Evolutionary conservation across 768 basidiomycete genomes (phyloP), one percentile per base, ranked within the genome.

Genomic region (Termitomyces sp.): DNA sequence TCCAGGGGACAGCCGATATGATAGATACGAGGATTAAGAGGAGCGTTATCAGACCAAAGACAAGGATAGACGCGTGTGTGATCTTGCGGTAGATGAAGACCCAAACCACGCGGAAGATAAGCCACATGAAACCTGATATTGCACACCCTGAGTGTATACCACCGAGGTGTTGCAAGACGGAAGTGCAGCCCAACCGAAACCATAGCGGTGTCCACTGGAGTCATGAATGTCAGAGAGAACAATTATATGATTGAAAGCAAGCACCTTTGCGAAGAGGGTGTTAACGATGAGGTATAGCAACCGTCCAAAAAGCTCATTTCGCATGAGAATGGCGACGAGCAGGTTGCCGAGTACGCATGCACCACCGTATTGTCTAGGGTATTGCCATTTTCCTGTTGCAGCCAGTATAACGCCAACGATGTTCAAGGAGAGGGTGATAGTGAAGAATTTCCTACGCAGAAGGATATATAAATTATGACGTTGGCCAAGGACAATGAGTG

Each of bases 81-180:
- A 75, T 61, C 60, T 73, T 71, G 67, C 78, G 84, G 63, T 81
- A 67, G 36, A 75, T 77, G 66, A 83, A 80, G 35, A 86, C 80
- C 36, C 77, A 71, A 41, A 80, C 75, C 46, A 90, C 72, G 67
- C 82, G 82, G 63, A 83, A 83, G 51, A 90, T 72, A 48, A 91
- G 78, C 90, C 90, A 92, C 16, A 81, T 74, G 58, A 88, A 82
- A 50, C 88, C 90, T 35, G 89, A 90, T 28, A 80, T 73, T 3
- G 89, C 89, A 69, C 91, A 92, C 32, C 90, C 89, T n/a, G 86
- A 87, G 67, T 93, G 91, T 62, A 92, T 89, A 23, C 91, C 91
- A 5, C 91, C 91, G 14, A 93, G 81, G 69, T 93, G 91, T 76
- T 88, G 79, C 23, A 91, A 77, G 5, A 83, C 77, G 18, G 89